Evolutionary conservation across 345 rosid genomes (phyloP).

Genomic region (Eucalyptus melliodora): DNA sequence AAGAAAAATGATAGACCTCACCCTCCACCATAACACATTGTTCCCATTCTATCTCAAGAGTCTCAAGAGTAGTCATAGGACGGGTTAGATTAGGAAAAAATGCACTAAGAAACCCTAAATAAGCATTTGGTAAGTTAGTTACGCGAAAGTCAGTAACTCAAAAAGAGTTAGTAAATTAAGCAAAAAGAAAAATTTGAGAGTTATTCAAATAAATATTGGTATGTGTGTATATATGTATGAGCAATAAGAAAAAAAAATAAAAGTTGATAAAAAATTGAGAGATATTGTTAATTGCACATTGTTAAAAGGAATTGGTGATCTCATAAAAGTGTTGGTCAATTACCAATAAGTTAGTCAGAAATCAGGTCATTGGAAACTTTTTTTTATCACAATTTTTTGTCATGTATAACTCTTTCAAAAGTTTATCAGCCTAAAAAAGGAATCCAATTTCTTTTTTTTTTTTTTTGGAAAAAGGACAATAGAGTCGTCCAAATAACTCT

Average conservation of each 20-base stretch:
- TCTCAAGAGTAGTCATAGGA: background rate
- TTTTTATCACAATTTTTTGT: background rate
- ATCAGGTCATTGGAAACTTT: background rate
- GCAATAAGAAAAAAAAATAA: background rate
- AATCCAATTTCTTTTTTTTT: background rate
- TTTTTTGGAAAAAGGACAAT: background rate
- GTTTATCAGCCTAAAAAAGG: background rate
- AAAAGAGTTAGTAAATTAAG: background rate
- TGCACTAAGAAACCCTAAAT: background rate
- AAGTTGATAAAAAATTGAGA: background rate
- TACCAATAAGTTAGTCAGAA: background rate
- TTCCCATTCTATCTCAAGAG: background rate
- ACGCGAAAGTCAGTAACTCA: background rate
- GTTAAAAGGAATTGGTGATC: background rate
- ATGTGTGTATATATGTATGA: no score
- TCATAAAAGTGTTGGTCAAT: background rate
- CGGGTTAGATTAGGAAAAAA: background rate
- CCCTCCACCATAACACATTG: background rate
- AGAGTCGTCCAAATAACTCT: background rate
- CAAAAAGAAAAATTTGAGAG: background rate
- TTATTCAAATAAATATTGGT: background rate
- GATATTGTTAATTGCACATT: background rate
- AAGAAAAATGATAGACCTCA: background rate
- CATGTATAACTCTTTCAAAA: background rate
- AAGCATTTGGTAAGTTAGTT: background rate